Percentiles rank a stretch among this genome's conserved stretches.
phyloP scores from a whole-genome alignment of 106 monocot species.

The Cymbidium sinense region DNA sequence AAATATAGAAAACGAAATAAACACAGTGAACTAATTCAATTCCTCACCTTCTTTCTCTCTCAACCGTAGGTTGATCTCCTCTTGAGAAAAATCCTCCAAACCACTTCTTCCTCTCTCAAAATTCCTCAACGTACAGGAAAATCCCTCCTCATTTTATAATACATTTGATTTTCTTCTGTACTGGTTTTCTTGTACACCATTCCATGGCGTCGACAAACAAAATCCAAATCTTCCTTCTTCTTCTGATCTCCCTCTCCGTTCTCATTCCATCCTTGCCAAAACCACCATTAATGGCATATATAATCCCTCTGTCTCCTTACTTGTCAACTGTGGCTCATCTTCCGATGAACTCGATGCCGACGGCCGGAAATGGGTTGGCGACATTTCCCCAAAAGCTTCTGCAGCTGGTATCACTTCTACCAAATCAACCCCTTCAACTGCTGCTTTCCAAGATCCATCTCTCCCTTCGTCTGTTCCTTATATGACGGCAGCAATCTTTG shows the following conservation, averaged over 20 bases:
- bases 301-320: slow-evolving; percentile 25
- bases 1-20: no score
- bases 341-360: slow-evolving; percentile 32
- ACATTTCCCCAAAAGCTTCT: slow-evolving; percentile 8
- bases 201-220: background rate
- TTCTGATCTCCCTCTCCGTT: background rate
- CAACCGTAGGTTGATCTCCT: no score
- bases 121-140: no score
- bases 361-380: slow-evolving; percentile 36
- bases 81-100: no score
- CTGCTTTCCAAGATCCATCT: slow-evolving; percentile 66
- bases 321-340: slow-evolving; percentile 54
- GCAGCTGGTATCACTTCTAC: slow-evolving; percentile 6
- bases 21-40: no score
- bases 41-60: no score
- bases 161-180: no score
- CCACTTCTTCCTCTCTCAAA: no score
- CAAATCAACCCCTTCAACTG: slow-evolving; percentile 34
- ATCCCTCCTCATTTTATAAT: no score
- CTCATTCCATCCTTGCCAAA: background rate
- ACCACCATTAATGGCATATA: background rate
- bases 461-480: slow-evolving; percentile 75
- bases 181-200: slow-evolving; percentile 23
- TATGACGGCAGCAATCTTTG: slow-evolving; percentile 76
- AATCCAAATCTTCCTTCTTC: background rate